These are phyloP conservation scores for Dipodascus albidus DNA, from an alignment of 805 yeast species.

Conservation along the genomic window DNA sequence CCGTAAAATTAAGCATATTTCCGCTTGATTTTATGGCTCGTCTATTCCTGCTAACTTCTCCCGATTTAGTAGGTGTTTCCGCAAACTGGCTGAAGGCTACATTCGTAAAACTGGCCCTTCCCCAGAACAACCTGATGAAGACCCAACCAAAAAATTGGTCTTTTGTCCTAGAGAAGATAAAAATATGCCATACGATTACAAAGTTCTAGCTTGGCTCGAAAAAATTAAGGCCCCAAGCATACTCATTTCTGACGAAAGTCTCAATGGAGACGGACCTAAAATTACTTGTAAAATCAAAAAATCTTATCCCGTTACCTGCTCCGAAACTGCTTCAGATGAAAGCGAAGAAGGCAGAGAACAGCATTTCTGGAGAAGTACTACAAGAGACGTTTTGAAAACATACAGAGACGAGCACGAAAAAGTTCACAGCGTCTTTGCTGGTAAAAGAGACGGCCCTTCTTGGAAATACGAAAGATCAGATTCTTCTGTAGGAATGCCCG, in stretches of 20 bases:
- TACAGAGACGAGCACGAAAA: background rate
- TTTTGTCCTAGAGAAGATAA: slow-evolving; percentile 8
- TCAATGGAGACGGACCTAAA: background rate
- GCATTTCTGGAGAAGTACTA: background rate
- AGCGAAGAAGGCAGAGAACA: background rate
- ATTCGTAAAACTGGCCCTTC: background rate
- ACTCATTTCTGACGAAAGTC: background rate
- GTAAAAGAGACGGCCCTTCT: background rate
- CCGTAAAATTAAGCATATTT: background rate
- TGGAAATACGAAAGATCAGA: background rate
- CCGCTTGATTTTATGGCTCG: background rate
- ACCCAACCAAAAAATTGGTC: background rate
- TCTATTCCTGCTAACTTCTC: background rate
- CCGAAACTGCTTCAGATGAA: background rate
- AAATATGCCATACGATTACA: slow-evolving; percentile 6
- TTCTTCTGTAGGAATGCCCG: background rate
- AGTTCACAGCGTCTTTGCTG: background rate
- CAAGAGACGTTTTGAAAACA: background rate
- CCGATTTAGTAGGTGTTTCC: background rate
- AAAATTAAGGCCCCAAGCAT: background rate
- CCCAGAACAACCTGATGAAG: background rate
- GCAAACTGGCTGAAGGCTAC: background rate
- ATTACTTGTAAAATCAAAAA: background rate
- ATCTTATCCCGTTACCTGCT: background rate
- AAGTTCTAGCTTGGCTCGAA: slow-evolving; percentile 6